phyloP scores from a whole-genome alignment of 2,329 filamentous ascomycete genomes.

The Cladorrhinum sp. region DNA sequence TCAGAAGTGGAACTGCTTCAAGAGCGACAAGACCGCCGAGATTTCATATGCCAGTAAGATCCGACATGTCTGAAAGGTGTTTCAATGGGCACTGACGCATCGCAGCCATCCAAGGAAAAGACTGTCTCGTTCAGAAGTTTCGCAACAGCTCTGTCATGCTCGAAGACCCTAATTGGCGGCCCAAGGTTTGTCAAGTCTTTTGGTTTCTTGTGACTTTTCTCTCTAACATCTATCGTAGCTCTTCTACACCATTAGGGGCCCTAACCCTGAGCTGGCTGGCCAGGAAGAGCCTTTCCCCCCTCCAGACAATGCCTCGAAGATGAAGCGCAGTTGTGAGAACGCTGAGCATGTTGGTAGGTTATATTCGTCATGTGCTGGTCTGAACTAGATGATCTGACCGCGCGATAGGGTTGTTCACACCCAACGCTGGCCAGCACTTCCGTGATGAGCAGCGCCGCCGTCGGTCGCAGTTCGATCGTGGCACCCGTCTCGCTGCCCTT shows the following conservation, averaged over 20 bases:
- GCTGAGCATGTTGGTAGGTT: slow-evolving; percentile 75
- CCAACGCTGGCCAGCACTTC: slow-evolving; percentile 69
- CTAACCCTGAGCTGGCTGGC: slow-evolving; percentile 55
- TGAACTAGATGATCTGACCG: background rate
- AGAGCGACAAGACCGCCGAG: slow-evolving; percentile 80
- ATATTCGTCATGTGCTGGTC: background rate
- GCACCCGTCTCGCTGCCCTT: slow-evolving; percentile 67
- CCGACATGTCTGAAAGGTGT: no score
- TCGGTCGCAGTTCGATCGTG: slow-evolving; percentile 76
- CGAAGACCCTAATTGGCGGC: slow-evolving; percentile 75
- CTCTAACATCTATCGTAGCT: slow-evolving; percentile 38
- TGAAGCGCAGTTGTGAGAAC: slow-evolving; percentile 83
- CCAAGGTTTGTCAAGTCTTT: slow-evolving; percentile 58
- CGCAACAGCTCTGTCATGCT: slow-evolving; percentile 96
- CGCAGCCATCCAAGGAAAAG: slow-evolving; percentile 83
- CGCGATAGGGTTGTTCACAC: slow-evolving; percentile 68
- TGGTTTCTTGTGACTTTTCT: slow-evolving; percentile 1
- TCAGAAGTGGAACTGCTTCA: slow-evolving; percentile 75
- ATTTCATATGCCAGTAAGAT: slow-evolving; percentile 94
- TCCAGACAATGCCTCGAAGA: slow-evolving; percentile 82
- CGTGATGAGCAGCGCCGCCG: slow-evolving; percentile 73
- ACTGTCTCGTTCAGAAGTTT: slow-evolving; percentile 91
- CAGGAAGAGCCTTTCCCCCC: slow-evolving; percentile 72
- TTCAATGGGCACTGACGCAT: slow-evolving; percentile 22
- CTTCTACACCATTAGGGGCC: slow-evolving; percentile 50